Evolutionary conservation across 139 green algal species (phyloP).

Genomic region (Desmodesmus armatus): DNA sequence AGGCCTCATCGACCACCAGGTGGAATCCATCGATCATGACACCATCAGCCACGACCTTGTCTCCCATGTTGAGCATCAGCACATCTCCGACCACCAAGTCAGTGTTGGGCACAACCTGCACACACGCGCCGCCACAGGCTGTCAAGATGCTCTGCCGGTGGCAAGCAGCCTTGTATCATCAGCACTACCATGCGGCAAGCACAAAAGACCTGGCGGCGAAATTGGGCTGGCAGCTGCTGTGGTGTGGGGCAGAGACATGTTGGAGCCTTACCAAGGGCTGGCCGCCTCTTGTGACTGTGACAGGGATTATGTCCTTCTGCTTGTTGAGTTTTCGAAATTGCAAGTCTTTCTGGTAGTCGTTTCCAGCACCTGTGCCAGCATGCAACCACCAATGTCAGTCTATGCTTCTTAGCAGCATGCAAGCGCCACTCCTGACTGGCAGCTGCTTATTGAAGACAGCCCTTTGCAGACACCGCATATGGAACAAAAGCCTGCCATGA

Average conservation of each 20-base stretch:
- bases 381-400: not conserved
- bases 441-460: not conserved
- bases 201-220: no score
- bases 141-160: no score
- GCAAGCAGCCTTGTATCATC: not conserved
- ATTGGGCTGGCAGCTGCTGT: no score
- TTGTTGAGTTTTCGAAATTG: constrained; percentile 96
- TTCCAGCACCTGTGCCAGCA: constrained; percentile 77
- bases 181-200: not conserved
- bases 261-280: constrained; percentile 41
- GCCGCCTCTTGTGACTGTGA: constrained; percentile 85
- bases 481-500: not conserved
- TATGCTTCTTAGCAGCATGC: not conserved
- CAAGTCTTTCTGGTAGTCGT: constrained; percentile 96
- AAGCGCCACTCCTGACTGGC: not conserved
- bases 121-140: no score
- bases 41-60: constrained; percentile 82
- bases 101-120: constrained; percentile 58
- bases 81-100: constrained; percentile 95
- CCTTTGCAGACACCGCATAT: not conserved
- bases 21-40: constrained; percentile 76
- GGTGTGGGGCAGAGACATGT: no score
- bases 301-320: constrained; percentile 87
- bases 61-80: constrained; percentile 84
- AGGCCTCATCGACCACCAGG: constrained; percentile 92